Conservation (phyloP, 805 yeast genomes). For the Debaryomyces maramus region DNA sequence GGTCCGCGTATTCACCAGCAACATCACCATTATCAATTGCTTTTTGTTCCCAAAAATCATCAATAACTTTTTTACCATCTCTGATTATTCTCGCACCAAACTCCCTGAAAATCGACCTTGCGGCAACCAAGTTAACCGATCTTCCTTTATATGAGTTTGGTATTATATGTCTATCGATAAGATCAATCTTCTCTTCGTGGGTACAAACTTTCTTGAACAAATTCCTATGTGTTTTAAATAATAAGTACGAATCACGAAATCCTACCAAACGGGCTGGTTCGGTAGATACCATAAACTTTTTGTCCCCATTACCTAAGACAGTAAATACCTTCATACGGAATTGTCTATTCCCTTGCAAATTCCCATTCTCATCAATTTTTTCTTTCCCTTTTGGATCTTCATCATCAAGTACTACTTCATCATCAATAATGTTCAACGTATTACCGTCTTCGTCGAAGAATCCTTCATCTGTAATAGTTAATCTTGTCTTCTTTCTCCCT, state of each 20-base stretch:
- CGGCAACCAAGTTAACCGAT: conserved; percentile 85
- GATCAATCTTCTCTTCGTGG: conserved; percentile 77
- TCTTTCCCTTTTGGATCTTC: conserved; percentile 77
- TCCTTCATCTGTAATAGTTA: conserved; percentile 39
- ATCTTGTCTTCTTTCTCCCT: conserved; percentile 44
- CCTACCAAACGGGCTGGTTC: conserved; percentile 97
- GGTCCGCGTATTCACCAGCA: conserved; percentile 72
- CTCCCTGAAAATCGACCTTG: conserved; percentile 84
- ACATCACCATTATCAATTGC: conserved; percentile 61
- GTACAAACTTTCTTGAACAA: conserved; percentile 71
- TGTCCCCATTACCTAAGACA: conserved; percentile 62
- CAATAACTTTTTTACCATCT: conserved; percentile 77
- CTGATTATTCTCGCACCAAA: conserved; percentile 84
- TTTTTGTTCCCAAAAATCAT: conserved; percentile 81
- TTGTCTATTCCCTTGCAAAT: conserved; percentile 67
- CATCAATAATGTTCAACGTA: conserved; percentile 61
- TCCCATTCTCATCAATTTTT: conserved; percentile 70
- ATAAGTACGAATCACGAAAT: conserved; percentile 83
- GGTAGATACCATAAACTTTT: conserved; percentile 85
- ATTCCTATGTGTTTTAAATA: conserved; percentile 82
- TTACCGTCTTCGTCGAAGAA: conserved; percentile 67
- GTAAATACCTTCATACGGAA: conserved; percentile 72
- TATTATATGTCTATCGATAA: conserved; percentile 76
- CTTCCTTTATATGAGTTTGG: conserved; percentile 92
- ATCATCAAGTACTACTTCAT: conserved; percentile 70